Percentiles rank a stretch among this genome's conserved stretches.
Conservation (phyloP, 2,329 filamentous ascomycete genomes). For the Lachnellula willkommii region DNA sequence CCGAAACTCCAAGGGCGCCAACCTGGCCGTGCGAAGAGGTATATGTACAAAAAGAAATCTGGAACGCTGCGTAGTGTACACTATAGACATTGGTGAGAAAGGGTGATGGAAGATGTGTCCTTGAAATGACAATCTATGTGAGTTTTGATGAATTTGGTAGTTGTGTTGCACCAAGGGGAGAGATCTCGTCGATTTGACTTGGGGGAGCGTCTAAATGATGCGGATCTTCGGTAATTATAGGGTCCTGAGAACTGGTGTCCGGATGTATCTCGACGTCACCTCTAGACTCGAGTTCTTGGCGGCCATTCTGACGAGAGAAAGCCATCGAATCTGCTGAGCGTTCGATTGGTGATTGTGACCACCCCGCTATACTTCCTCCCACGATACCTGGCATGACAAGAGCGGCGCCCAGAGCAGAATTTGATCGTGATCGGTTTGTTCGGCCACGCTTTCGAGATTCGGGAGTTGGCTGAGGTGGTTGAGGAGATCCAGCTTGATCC, state of each 20-base stretch:
- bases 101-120: neutral
- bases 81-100: constrained; percentile 4
- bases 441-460: constrained; percentile 61
- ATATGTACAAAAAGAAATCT: constrained; percentile 9
- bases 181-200: constrained; percentile 25
- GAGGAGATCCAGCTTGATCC: constrained; percentile 42
- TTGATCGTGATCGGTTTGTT: constrained; percentile 57
- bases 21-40: neutral
- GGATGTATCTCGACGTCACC: constrained; percentile 44
- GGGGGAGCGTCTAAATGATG: constrained; percentile 23
- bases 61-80: constrained; percentile 7
- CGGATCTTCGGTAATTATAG: constrained; percentile 40
- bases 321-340: constrained; percentile 36
- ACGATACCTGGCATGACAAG: constrained; percentile 81
- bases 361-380: constrained; percentile 69
- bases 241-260: constrained; percentile 42
- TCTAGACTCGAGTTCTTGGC: constrained; percentile 37
- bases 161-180: constrained; percentile 10
- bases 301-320: constrained; percentile 25
- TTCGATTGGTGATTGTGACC: constrained; percentile 75
- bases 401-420: constrained; percentile 68
- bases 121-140: neutral
- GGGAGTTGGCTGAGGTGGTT: constrained; percentile 42
- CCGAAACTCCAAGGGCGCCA: constrained; percentile 3
- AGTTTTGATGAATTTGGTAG: constrained; percentile 1